Evolutionary conservation across 495 filamentous ascomycete species (phyloP), one percentile per base, ranked within the genome.

Genomic region (Oidiodendron maius): DNA sequence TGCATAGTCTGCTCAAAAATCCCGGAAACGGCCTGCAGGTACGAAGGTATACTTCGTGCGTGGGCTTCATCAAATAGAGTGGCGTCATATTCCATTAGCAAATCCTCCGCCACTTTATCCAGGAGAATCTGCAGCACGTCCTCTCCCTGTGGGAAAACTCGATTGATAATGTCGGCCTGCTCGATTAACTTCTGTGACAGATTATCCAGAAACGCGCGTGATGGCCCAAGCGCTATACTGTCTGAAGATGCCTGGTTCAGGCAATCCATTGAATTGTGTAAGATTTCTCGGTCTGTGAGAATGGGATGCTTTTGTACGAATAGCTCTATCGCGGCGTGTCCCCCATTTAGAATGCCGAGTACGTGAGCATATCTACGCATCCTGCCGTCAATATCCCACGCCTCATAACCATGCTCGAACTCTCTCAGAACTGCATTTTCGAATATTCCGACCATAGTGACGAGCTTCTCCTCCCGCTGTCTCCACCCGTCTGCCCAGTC

Each of bases 331-430:
- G 79, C 87, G 2, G 84, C 82, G 15, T 72, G 70, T 16, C 87
- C 89, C 5, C 88, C 90, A 64, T 96, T 96, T 35, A 98, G 70
- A 8, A 77, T 75, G 47, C 80, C 81, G 17, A 98, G 70, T 18
- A 97, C 86, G 51, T 90, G 80, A 9, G 90, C 89, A 66, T 95
- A 97, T 63, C 85, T 78, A 46, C 77, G 79, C 90, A 96, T 95
- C 30, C 80, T 74, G 10, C 87, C 89, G 56, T 95, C 84, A 44
- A 94, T 80, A 65, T 99, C 91, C 61, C 83, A 84, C n/a, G 80
- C 80, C 62, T 94, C 88, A 52, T 90, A 89, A 3, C 87, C 94
- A 53, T 86, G 85, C 62, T 95, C 87, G 58, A 97, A 97, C 64
- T 97, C 91, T 43, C 84, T 77, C 43, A 95, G 66, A 6, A 91